Conservation (phyloP, 495 filamentous ascomycete species). For the Penicillium diatomitis region DNA sequence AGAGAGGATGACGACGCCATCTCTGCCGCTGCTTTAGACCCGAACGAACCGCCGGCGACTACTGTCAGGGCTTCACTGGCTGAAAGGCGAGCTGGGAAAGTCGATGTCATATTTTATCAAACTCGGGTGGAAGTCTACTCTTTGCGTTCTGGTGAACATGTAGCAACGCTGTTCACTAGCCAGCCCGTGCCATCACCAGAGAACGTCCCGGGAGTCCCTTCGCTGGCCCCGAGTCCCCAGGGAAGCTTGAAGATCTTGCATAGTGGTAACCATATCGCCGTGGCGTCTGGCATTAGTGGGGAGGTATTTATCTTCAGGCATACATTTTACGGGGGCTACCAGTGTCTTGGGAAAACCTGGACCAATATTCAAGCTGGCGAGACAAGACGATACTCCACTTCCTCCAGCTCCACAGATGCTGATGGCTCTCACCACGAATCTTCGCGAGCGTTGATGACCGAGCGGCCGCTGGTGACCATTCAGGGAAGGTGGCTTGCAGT, state of each 20-base stretch:
- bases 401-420: conserved; percentile 46
- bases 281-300: conserved; percentile 73
- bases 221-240: conserved; percentile 49
- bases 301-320: conserved; percentile 69
- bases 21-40: conserved; percentile 31
- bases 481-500: conserved; percentile 78
- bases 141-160: conserved; percentile 53
- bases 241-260: conserved; percentile 64
- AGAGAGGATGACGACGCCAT: conserved; percentile 25
- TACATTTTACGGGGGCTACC: conserved; percentile 46
- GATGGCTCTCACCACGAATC: conserved; percentile 43
- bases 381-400: conserved; percentile 39
- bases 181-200: conserved; percentile 37
- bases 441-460: conserved; percentile 31
- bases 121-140: conserved; percentile 83
- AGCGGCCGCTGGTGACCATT: conserved; percentile 62
- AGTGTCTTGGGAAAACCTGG: conserved; percentile 80
- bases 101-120: conserved; percentile 54
- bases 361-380: conserved; percentile 59
- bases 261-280: conserved; percentile 54
- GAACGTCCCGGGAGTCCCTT: conserved; percentile 30
- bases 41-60: conserved; percentile 26
- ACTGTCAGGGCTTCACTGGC: conserved; percentile 14
- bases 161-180: conserved; percentile 60
- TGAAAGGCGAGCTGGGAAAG: conserved; percentile 20